Conservation (phyloP, 73 alveolate species). For the Breviolum minutum region DNA sequence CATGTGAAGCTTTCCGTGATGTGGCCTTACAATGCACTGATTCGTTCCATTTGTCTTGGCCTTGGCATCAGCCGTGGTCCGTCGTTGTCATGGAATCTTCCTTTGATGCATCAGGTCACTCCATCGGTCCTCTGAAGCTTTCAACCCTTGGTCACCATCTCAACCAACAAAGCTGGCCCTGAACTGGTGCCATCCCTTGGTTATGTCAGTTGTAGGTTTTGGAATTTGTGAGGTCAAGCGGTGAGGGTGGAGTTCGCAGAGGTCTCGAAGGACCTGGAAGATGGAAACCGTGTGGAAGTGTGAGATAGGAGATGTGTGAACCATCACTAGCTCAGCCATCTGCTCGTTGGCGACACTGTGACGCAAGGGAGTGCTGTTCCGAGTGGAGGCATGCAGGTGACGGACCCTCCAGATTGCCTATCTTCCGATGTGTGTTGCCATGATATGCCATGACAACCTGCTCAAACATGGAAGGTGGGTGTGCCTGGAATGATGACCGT, state of each 20-base stretch:
- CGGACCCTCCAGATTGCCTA: too few relatives aligned
- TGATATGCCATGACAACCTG: too few relatives aligned
- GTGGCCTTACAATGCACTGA: slow-evolving; percentile 70
- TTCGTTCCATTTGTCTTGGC: slow-evolving; percentile 41
- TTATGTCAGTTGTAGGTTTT: background rate
- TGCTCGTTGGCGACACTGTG: too few relatives aligned
- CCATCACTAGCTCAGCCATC: too few relatives aligned
- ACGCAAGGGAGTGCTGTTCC: background rate
- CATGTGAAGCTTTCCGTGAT: slow-evolving; percentile 79
- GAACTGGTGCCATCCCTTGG: background rate
- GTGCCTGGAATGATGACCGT: slow-evolving; percentile 11
- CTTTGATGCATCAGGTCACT: background rate
- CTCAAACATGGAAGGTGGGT: background rate
- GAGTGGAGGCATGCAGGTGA: slow-evolving; percentile 46
- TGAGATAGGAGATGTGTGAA: too few relatives aligned
- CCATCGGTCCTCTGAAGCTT: slow-evolving; percentile 3
- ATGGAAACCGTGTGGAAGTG: background rate
- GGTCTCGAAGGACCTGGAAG: background rate
- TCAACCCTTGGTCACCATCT: slow-evolving; percentile 18
- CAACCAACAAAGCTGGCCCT: background rate
- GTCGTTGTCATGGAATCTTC: too few relatives aligned
- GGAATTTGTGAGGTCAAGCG: background rate
- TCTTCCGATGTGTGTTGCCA: too few relatives aligned
- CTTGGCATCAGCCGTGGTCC: too few relatives aligned
- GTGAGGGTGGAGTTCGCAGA: background rate